These are phyloP conservation scores for sunflower (Helianthus annuus) DNA, from an alignment of 129 eudicot genomes.

Conservation along the genomic window HanXRQr2.0-SUNRISE NC_035434.2:129171321-129171820, in stretches of 20 bases:
- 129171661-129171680: conserved; percentile 62
- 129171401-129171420: neutral
- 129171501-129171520: conserved; percentile 28
- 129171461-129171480: neutral
- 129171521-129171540: neutral
- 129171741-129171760: conserved; percentile 13
- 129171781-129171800: conserved; percentile 25
- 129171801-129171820: conserved; percentile 34
- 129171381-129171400: neutral
- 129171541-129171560: conserved; percentile 6
- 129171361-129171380: neutral
- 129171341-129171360: too few species aligned
- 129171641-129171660: conserved; percentile 89
- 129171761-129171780: conserved; percentile 24
- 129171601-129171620: neutral
- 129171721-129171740: conserved; percentile 16
- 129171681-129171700: conserved; percentile 23
- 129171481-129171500: conserved; percentile 17
- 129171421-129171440: neutral
- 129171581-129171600: conserved; percentile 17
- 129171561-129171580: conserved; percentile 7
- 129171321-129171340: neutral
- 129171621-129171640: conserved; percentile 65
- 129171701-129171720: conserved; percentile 1
- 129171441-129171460: neutral